Conservation (phyloP, 257 asterid genomes). For the Petrea volubilis region DNA sequence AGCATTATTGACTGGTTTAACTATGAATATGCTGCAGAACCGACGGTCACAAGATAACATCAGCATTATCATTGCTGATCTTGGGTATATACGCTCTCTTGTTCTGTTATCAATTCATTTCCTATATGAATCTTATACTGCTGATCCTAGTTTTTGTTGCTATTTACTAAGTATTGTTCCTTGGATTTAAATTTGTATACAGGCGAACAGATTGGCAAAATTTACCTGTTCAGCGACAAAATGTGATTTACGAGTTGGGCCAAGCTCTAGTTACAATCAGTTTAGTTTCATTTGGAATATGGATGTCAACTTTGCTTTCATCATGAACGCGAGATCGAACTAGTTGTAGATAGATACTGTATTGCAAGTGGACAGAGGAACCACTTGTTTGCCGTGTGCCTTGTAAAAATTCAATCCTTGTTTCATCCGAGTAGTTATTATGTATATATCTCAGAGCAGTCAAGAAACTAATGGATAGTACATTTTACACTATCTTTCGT, state of each 20-base stretch:
- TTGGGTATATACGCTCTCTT: slow-evolving; percentile 58
- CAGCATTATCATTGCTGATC: slow-evolving; percentile 86
- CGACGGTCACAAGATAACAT: slow-evolving; percentile 83
- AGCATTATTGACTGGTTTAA: not conserved
- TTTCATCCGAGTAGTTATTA: slow-evolving; percentile 8
- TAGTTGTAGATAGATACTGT: slow-evolving; percentile 22
- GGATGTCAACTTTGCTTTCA: slow-evolving; percentile 69
- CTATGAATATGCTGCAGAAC: slow-evolving; percentile 46
- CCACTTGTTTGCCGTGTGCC: slow-evolving; percentile 12
- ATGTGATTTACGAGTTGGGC: slow-evolving; percentile 56
- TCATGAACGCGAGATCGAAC: slow-evolving; percentile 19
- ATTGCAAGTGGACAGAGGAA: no score
- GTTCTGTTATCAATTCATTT: not conserved
- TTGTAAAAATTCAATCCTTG: slow-evolving; percentile 3
- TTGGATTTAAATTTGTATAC: not conserved
- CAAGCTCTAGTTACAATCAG: slow-evolving; percentile 70
- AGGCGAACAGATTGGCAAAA: slow-evolving; percentile 85
- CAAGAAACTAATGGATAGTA: slow-evolving; percentile 13
- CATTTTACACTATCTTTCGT: not conserved
- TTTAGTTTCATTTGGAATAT: slow-evolving; percentile 73
- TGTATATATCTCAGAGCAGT: not conserved
- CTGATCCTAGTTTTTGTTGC: not conserved
- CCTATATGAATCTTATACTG: not conserved
- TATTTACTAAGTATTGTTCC: not conserved
- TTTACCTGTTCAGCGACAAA: slow-evolving; percentile 51